Evolutionary conservation across 1,139 yeast genomes (phyloP).

Genomic region (Tardiomyces digboiensis): DNA sequence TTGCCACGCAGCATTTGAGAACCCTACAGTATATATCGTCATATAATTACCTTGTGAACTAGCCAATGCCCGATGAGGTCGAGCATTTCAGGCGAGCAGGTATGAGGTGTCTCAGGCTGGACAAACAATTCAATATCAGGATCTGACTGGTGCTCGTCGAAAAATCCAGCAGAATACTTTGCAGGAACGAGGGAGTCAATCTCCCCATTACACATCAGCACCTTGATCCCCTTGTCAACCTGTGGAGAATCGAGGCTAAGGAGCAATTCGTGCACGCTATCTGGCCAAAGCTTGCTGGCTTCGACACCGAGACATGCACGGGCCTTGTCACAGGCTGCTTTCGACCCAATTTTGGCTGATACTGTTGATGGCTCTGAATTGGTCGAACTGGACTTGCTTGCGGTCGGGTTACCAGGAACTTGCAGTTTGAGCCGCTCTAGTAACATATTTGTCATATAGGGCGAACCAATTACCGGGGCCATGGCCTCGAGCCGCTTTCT

Average conservation of each 20-base stretch:
- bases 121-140: background rate
- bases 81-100: background rate
- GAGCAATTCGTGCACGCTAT: background rate
- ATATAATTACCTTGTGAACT: no score
- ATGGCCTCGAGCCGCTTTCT: slow-evolving; percentile 31
- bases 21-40: no score
- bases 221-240: slow-evolving; percentile 1
- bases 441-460: slow-evolving; percentile 21
- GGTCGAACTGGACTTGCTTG: background rate
- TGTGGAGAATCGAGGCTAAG: background rate
- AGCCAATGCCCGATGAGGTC: background rate
- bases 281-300: background rate
- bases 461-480: slow-evolving; percentile 41
- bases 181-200: slow-evolving; percentile 5
- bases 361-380: background rate
- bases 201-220: slow-evolving; percentile 4
- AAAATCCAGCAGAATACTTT: slow-evolving; percentile 3
- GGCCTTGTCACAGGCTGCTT: background rate
- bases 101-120: background rate
- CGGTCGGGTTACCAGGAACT: no score
- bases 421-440: background rate
- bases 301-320: background rate
- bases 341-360: background rate
- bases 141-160: background rate
- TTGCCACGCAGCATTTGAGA: no score